Percentiles rank a stretch among this genome's conserved stretches.
phyloP scores from a whole-genome alignment of 139 green algal species.

The Coelastrella sp. region DNA sequence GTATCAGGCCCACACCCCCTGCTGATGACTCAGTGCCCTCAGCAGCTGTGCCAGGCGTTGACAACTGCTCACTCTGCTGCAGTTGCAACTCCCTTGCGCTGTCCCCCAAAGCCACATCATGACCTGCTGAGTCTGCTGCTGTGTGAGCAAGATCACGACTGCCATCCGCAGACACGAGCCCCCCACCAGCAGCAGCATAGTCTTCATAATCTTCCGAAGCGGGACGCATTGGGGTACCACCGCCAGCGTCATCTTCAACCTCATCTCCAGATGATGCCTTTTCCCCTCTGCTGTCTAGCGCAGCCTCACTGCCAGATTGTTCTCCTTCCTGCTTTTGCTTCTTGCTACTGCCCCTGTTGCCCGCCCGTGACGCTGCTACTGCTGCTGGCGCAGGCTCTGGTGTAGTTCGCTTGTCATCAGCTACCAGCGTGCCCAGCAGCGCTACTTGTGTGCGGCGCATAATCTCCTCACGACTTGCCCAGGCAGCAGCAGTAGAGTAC shows the following conservation, averaged over 20 bases:
- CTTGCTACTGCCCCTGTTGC: no score
- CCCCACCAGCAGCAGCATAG: background rate
- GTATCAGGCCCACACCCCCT: conserved; percentile 35
- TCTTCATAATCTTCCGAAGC: conserved; percentile 31
- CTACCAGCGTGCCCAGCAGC: conserved; percentile 9
- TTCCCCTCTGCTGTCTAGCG: background rate
- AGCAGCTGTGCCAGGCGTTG: background rate
- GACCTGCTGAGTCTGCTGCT: background rate
- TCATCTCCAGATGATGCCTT: background rate
- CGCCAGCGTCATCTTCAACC: background rate
- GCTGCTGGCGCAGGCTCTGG: conserved; percentile 15
- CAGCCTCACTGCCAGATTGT: background rate
- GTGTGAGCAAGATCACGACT: background rate
- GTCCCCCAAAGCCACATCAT: background rate
- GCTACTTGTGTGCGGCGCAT: conserved; percentile 16
- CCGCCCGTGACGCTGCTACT: no score
- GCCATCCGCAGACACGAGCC: background rate
- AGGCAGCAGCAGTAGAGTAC: conserved; percentile 69
- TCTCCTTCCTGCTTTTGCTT: background rate
- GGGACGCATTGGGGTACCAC: background rate
- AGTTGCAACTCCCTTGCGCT: background rate
- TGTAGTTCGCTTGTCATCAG: conserved; percentile 15
- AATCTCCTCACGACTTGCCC: conserved; percentile 29
- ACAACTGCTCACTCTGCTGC: conserved; percentile 20
- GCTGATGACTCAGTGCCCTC: background rate